Conservation (phyloP, 2,329 filamentous ascomycete species). For the Aspergillus pseudoglaucus region DNA sequence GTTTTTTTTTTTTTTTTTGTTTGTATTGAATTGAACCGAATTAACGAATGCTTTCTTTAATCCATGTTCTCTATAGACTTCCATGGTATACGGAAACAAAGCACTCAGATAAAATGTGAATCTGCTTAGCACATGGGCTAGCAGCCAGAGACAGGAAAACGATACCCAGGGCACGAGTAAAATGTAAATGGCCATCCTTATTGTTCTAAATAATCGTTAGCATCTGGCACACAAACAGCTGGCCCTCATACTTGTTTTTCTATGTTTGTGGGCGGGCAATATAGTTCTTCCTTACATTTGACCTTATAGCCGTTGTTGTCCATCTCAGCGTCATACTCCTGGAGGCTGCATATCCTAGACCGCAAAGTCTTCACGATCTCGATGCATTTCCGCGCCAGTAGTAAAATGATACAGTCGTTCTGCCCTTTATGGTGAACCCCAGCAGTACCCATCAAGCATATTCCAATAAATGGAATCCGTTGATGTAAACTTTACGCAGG, state of each 20-base stretch:
- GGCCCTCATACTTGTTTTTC: too few species aligned
- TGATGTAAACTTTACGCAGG: background rate
- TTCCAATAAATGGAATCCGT: background rate
- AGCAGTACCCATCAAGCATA: background rate
- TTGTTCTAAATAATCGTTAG: background rate
- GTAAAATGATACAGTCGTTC: background rate
- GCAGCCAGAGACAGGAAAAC: background rate
- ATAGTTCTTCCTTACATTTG: background rate
- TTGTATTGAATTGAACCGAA: too few species aligned
- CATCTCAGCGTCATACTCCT: background rate
- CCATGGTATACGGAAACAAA: background rate
- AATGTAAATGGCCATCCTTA: background rate
- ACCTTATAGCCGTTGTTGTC: background rate
- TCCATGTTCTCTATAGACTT: too few species aligned
- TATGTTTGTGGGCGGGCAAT: background rate
- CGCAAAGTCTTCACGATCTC: background rate
- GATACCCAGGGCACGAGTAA: background rate
- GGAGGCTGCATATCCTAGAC: background rate
- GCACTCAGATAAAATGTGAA: background rate
- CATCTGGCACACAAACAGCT: too few species aligned
- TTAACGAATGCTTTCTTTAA: too few species aligned
- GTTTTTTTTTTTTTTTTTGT: too few species aligned
- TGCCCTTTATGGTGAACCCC: background rate
- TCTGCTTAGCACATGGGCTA: background rate
- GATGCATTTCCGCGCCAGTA: background rate